Evolutionary conservation across 192 early-diverging fungal species (phyloP).

Genomic region (Coemansia sp.): DNA sequence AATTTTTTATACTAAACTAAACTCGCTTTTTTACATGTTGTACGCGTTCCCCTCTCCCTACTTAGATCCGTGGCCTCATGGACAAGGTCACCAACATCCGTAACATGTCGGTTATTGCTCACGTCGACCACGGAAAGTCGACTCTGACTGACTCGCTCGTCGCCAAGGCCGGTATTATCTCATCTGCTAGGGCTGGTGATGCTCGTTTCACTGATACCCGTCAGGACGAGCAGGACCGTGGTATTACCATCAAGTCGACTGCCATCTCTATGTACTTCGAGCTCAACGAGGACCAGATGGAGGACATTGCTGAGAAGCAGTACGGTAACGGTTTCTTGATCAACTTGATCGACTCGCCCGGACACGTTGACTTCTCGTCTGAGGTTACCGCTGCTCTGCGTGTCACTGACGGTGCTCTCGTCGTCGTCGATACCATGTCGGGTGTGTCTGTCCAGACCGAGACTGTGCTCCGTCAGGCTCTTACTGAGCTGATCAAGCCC

Average conservation of each 20-base stretch:
- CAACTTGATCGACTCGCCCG: slow-evolving; percentile 98
- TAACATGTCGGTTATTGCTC: slow-evolving; percentile 99
- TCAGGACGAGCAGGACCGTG: slow-evolving; percentile 97
- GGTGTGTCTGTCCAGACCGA: slow-evolving; percentile 98
- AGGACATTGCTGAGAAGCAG: slow-evolving; percentile 85
- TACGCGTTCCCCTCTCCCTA: not conserved
- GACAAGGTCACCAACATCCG: slow-evolving; percentile 92
- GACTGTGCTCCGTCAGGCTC: slow-evolving; percentile 62
- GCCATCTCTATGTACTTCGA: slow-evolving; percentile 98
- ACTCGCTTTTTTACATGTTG: not conserved
- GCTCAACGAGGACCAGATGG: slow-evolving; percentile 79
- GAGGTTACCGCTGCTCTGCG: slow-evolving; percentile 98
- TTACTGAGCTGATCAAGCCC: no score
- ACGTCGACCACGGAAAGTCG: slow-evolving; percentile 99
- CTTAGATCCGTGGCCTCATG: slow-evolving; percentile 79
- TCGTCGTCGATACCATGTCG: slow-evolving; percentile 97
- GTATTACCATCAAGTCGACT: slow-evolving; percentile 99
- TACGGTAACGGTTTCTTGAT: slow-evolving; percentile 92
- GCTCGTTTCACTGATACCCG: slow-evolving; percentile 97
- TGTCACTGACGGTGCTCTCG: slow-evolving; percentile 98
- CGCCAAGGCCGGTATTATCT: slow-evolving; percentile 98
- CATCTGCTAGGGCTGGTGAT: slow-evolving; percentile 90
- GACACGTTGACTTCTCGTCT: slow-evolving; percentile 98
- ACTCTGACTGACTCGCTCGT: slow-evolving; percentile 96
- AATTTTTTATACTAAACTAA: not conserved